Conservation (phyloP, 2,329 filamentous ascomycete species). For the Sporothrix schenckii region DNA sequence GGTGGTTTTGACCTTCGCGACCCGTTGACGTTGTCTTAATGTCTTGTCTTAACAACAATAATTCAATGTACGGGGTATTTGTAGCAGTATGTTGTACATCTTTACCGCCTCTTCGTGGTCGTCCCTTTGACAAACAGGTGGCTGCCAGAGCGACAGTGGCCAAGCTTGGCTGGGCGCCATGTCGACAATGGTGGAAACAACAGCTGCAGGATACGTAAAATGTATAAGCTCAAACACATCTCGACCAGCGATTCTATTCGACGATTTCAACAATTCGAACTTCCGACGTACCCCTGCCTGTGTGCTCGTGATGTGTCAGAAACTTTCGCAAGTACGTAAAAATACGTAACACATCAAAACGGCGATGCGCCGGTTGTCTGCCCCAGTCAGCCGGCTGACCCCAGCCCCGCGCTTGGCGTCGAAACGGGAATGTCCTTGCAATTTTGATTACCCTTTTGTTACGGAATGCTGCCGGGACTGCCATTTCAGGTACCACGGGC, state of each 20-base stretch:
- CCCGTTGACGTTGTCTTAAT: neutral
- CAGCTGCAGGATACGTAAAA: conserved; percentile 13
- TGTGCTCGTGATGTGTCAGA: conserved; percentile 36
- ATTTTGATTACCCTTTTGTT: conserved; percentile 43
- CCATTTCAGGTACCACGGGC: conserved; percentile 25
- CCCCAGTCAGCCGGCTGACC: conserved; percentile 36
- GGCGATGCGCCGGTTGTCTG: conserved; percentile 16
- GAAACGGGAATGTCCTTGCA: conserved; percentile 31
- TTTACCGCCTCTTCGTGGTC: conserved; percentile 18
- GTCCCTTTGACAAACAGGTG: neutral
- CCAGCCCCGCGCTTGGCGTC: conserved; percentile 34
- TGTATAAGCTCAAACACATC: neutral
- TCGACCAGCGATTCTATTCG: neutral
- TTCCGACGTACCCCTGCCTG: neutral
- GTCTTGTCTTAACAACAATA: neutral
- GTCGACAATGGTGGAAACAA: neutral
- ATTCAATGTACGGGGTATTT: neutral
- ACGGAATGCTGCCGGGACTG: conserved; percentile 31
- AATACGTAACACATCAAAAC: conserved; percentile 29
- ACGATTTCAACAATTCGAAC: conserved; percentile 1
- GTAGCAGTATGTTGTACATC: neutral
- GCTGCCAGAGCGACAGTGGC: neutral
- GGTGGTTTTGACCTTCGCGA: too few relatives aligned
- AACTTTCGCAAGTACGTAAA: conserved; percentile 29
- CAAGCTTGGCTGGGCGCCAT: neutral